Percentiles rank a stretch among this genome's conserved stretches.
Evolutionary conservation across 148 eudicot genomes (phyloP).

Genomic region (Suaeda aralocaspica): DNA sequence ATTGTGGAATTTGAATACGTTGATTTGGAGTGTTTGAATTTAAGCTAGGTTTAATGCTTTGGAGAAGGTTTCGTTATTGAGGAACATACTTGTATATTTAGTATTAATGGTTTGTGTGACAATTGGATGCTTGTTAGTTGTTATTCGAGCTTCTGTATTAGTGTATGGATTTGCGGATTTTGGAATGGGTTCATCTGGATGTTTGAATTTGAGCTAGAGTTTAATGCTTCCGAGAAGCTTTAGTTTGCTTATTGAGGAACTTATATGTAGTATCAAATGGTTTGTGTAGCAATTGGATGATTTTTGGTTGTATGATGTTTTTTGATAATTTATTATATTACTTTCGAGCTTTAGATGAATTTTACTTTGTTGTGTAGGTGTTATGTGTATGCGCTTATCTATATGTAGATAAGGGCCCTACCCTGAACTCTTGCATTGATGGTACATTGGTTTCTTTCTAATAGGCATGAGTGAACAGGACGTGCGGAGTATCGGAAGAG

Average conservation of each 20-base stretch:
- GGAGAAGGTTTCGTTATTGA: too few relatives aligned
- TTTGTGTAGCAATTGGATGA: not conserved
- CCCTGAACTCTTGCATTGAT: not conserved
- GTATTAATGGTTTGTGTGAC: too few relatives aligned
- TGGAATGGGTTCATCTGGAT: too few relatives aligned
- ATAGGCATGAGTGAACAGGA: slow-evolving; percentile 94
- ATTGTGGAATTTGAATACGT: too few relatives aligned
- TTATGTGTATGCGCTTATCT: too few relatives aligned
- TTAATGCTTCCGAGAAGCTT: not conserved
- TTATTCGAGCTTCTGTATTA: too few relatives aligned
- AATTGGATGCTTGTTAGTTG: too few relatives aligned
- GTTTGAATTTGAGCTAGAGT: not conserved
- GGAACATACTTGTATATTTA: too few relatives aligned
- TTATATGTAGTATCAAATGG: not conserved
- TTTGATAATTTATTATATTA: not conserved
- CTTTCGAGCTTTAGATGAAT: not conserved
- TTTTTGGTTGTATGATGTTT: not conserved
- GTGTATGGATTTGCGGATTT: not conserved
- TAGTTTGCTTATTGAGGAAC: not conserved
- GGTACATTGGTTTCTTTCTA: not conserved
- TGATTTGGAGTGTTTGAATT: too few relatives aligned
- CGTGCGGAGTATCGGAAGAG: slow-evolving; percentile 70
- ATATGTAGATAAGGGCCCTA: not conserved
- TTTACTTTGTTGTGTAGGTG: not conserved
- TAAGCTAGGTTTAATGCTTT: too few relatives aligned